Evolutionary conservation across 2,329 filamentous ascomycete species (phyloP).

Genomic region (Aspergillus sergii): DNA sequence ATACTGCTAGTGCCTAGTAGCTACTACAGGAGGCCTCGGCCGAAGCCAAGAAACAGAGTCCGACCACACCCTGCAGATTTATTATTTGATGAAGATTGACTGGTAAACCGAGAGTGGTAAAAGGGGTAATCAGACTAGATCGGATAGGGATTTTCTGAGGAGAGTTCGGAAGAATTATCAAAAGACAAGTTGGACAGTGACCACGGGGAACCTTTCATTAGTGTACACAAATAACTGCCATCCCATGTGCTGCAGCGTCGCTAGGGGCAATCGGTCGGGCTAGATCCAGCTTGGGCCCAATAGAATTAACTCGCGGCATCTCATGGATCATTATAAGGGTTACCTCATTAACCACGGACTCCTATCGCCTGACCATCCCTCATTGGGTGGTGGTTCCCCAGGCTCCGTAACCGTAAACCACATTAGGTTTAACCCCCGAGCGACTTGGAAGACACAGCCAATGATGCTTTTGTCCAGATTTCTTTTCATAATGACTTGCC

Average conservation of each 20-base stretch:
- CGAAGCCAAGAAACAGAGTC: background rate
- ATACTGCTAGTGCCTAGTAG: background rate
- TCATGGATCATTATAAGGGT: conserved; percentile 12
- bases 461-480: background rate
- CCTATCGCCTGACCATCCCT: background rate
- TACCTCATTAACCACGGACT: background rate
- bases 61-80: background rate
- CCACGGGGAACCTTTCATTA: conserved; percentile 1
- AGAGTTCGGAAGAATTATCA: background rate
- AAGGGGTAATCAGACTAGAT: background rate
- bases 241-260: conserved; percentile 16
- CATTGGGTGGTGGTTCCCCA: background rate
- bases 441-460: background rate
- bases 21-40: background rate
- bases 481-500: background rate
- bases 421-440: background rate
- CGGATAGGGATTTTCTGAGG: background rate
- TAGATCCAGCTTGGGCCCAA: conserved; percentile 16
- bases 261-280: conserved; percentile 25
- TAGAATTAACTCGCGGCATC: conserved; percentile 11
- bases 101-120: background rate
- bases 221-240: conserved; percentile 4
- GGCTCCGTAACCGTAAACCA: background rate
- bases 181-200: background rate
- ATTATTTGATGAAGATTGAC: background rate